Evolutionary conservation across 2,329 filamentous ascomycete species (phyloP).

Genomic region (Exophiala oligosperma): DNA sequence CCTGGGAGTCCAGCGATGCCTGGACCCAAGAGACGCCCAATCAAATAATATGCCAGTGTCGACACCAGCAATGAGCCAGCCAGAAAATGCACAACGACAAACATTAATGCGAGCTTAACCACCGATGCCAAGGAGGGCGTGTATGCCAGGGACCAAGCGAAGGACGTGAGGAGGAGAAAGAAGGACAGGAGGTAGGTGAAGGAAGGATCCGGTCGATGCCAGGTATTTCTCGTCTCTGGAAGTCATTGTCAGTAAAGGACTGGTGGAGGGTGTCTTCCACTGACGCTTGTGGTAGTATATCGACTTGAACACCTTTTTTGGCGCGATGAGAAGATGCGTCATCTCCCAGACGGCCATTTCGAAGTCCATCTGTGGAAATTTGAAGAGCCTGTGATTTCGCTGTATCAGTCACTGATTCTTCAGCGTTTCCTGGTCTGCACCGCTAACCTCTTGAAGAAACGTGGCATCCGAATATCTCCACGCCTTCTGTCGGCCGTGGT

Average conservation of each 20-base stretch:
- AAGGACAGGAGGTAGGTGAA: slow-evolving; percentile 70
- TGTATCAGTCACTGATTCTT: slow-evolving; percentile 12
- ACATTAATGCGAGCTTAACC: slow-evolving; percentile 48
- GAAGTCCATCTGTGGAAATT: slow-evolving; percentile 74
- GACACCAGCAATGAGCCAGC: slow-evolving; percentile 60
- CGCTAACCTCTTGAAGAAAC: slow-evolving; percentile 62
- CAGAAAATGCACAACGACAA: slow-evolving; percentile 61
- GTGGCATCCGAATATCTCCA: slow-evolving; percentile 60
- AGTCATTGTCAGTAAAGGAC: slow-evolving; percentile 17
- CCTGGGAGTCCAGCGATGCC: slow-evolving; percentile 47
- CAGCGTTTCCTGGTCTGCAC: slow-evolving; percentile 6
- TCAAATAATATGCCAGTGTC: slow-evolving; percentile 63
- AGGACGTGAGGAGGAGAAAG: slow-evolving; percentile 59
- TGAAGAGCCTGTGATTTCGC: slow-evolving; percentile 56
- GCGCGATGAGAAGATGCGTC: slow-evolving; percentile 66
- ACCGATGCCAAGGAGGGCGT: slow-evolving; percentile 49
- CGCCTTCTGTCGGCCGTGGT: slow-evolving; percentile 47
- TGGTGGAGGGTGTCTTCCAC: slow-evolving; percentile 28
- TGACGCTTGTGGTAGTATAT: slow-evolving; percentile 66
- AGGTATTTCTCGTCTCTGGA: slow-evolving; percentile 68
- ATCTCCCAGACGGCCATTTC: slow-evolving; percentile 74
- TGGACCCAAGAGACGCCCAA: slow-evolving; percentile 62
- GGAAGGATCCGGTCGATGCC: slow-evolving; percentile 68
- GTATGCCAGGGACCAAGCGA: slow-evolving; percentile 61
- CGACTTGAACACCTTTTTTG: slow-evolving; percentile 69